Conservation (phyloP, 2,329 filamentous ascomycete species). For the Dendryphion nanum region DNA sequence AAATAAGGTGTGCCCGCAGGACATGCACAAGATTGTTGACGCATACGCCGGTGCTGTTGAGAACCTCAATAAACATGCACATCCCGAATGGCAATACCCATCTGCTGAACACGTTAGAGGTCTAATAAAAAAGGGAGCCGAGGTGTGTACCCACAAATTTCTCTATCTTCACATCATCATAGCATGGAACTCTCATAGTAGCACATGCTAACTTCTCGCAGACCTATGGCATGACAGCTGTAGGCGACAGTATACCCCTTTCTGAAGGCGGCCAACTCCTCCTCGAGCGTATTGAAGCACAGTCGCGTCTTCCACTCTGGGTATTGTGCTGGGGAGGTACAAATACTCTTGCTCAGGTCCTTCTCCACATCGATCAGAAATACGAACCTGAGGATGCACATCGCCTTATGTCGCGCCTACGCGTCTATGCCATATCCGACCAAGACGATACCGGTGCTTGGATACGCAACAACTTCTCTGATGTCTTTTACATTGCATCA, state of each 20-base stretch:
- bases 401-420: conserved; percentile 30
- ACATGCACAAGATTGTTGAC: conserved; percentile 36
- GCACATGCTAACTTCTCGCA: conserved; percentile 8
- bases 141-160: conserved; percentile 25
- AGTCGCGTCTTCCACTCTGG: conserved; percentile 49
- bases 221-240: conserved; percentile 40
- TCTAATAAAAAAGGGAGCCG: conserved; percentile 29
- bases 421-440: conserved; percentile 53
- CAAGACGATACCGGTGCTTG: conserved; percentile 59
- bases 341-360: conserved; percentile 52
- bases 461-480: conserved; percentile 55
- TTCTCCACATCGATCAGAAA: conserved; percentile 40
- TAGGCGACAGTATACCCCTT: conserved; percentile 30
- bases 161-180: background rate
- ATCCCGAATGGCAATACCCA: conserved; percentile 34
- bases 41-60: conserved; percentile 35
- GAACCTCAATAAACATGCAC: conserved; percentile 51
- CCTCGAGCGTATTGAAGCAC: conserved; percentile 40
- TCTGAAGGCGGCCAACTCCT: conserved; percentile 48
- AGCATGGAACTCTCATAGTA: background rate
- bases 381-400: conserved; percentile 32
- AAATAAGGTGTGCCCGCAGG: conserved; percentile 30
- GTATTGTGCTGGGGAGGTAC: conserved; percentile 55
- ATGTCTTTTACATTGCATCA: conserved; percentile 56
- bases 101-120: conserved; percentile 22